Conservation (phyloP, 2,329 filamentous ascomycete genomes). For the Penicillium sp. region DNA sequence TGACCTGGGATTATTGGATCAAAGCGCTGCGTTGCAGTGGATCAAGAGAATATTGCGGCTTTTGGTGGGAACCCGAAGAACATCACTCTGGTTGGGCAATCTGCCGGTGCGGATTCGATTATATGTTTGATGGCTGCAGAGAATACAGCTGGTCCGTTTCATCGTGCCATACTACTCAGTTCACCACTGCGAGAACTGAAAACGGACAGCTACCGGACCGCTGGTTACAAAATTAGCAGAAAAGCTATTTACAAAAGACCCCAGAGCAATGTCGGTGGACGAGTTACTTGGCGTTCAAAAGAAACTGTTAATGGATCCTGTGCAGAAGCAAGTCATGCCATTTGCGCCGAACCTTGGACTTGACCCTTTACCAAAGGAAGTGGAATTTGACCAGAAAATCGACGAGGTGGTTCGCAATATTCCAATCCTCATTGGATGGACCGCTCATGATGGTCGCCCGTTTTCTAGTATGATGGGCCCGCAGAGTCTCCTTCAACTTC, state of each 20-base stretch:
- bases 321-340: not conserved
- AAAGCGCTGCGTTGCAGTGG: not conserved
- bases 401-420: not conserved
- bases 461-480: not conserved
- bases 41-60: not conserved
- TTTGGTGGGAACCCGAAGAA: not conserved
- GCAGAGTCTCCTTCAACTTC: not conserved
- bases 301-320: not conserved
- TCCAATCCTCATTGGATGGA: not conserved
- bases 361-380: not conserved
- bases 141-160: not conserved
- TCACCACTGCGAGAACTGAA: not conserved
- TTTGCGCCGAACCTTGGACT: not conserved
- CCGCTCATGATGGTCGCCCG: not conserved
- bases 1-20: not conserved
- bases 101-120: not conserved
- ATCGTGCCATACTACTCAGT: not conserved
- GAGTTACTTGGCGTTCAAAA: not conserved
- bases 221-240: not conserved
- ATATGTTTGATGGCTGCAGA: not conserved
- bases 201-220: not conserved
- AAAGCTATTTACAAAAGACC: not conserved
- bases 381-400: not conserved
- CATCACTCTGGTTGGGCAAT: not conserved
- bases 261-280: not conserved